Percentiles rank a stretch among this genome's conserved stretches.
phyloP scores from a whole-genome alignment of 1,139 yeast genomes.

The Blastobotrys petasosporus region DNA sequence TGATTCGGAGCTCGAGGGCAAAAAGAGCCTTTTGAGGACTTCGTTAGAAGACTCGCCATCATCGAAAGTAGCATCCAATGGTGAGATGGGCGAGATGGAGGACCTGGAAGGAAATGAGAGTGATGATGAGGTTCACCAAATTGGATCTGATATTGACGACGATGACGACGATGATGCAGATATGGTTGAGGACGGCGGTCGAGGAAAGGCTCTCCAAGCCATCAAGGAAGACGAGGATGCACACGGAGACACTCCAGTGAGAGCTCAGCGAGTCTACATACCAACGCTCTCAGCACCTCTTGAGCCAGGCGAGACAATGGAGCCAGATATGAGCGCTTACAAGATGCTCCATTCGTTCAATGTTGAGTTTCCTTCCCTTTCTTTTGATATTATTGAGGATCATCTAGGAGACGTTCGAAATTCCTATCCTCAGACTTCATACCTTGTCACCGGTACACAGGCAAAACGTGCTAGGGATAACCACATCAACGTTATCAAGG shows the following conservation, averaged over 20 bases:
- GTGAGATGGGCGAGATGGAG: conserved; percentile 83
- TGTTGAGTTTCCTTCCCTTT: conserved; percentile 95
- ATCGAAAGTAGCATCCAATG: conserved; percentile 33
- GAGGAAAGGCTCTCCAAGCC: conserved; percentile 27
- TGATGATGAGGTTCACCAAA: conserved; percentile 55
- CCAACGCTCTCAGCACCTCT: conserved; percentile 86
- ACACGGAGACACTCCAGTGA: conserved; percentile 30
- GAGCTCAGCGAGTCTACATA: conserved; percentile 46
- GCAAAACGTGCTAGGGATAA: conserved; percentile 84
- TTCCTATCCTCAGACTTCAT: conserved; percentile 80
- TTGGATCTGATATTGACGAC: conserved; percentile 52
- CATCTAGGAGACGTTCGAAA: conserved; percentile 82
- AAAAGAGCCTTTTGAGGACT: conserved; percentile 28
- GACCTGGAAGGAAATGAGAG: conserved; percentile 94
- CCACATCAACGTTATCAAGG: conserved; percentile 76
- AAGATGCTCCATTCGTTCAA: conserved; percentile 94
- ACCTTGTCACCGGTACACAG: conserved; percentile 89
- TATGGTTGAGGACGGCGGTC: conserved; percentile 29
- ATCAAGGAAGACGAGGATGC: conserved; percentile 42
- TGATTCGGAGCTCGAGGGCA: conserved; percentile 18
- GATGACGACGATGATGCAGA: conserved; percentile 45
- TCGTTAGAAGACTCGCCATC: conserved; percentile 27
- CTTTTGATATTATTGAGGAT: conserved; percentile 86
- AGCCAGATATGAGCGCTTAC: conserved; percentile 93
- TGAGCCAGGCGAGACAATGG: conserved; percentile 93